phyloP scores from a whole-genome alignment of 805 yeast genomes.

The Trichomonascus vanleenenianus region DNA sequence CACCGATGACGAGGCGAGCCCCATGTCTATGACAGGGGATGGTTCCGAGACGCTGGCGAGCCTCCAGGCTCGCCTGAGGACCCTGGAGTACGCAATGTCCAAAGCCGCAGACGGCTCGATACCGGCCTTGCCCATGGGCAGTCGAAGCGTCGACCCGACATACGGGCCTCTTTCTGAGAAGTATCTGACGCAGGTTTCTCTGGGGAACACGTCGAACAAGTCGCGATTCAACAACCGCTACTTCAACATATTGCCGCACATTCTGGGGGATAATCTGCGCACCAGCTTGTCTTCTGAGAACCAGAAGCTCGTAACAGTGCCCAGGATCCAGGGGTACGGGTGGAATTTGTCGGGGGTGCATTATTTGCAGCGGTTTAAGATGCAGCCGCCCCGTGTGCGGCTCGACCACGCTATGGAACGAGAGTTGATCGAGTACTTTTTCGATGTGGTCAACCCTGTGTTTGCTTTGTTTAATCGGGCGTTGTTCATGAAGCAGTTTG shows the following conservation, averaged over 20 bases:
- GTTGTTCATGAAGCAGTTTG: constrained; percentile 44
- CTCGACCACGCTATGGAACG: constrained; percentile 13
- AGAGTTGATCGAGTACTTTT: constrained; percentile 34
- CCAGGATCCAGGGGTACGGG: constrained; percentile 53
- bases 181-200: too few relatives aligned
- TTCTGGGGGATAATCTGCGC: constrained; percentile 14
- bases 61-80: not conserved
- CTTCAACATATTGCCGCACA: constrained; percentile 9
- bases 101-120: too few relatives aligned
- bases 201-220: not conserved
- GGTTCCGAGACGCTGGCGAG: not conserved
- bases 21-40: not conserved
- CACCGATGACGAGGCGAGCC: not conserved
- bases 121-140: too few relatives aligned
- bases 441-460: constrained; percentile 45
- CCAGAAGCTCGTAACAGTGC: constrained; percentile 31
- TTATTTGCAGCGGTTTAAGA: constrained; percentile 31
- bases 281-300: constrained; percentile 11
- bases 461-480: constrained; percentile 46
- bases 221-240: constrained; percentile 9
- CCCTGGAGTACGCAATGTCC: not conserved
- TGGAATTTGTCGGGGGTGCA: constrained; percentile 60
- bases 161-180: too few relatives aligned
- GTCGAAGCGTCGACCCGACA: too few relatives aligned
- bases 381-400: constrained; percentile 22